phyloP scores from a whole-genome alignment of 345 rosid genomes.

The Anacardium occidentale region DNA sequence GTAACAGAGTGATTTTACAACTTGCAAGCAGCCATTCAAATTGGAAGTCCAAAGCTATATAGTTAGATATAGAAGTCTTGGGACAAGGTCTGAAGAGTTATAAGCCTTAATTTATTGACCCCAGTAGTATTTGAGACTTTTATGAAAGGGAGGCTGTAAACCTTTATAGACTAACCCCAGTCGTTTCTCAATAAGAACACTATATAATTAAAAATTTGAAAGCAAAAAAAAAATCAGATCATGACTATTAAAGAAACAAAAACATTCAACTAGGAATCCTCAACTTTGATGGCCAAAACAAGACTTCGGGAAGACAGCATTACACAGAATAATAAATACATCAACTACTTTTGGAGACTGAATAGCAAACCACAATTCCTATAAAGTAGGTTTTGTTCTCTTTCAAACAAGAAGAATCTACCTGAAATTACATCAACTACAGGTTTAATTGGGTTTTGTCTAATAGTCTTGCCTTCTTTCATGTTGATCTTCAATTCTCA shows the following conservation, averaged over 20 bases:
- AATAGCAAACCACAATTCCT: not conserved
- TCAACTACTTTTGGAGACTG: not conserved
- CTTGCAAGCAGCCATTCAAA: too few relatives aligned
- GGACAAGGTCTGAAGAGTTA: not conserved
- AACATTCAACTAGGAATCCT: not conserved
- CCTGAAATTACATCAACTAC: not conserved
- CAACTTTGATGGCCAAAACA: not conserved
- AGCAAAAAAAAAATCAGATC: not conserved
- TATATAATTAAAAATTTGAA: not conserved
- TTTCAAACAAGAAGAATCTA: not conserved
- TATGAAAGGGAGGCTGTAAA: not conserved
- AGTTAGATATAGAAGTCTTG: not conserved
- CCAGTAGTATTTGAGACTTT: not conserved
- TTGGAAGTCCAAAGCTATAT: not conserved
- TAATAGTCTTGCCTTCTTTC: too few relatives aligned
- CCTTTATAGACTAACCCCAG: not conserved
- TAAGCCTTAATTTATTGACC: not conserved
- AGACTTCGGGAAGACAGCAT: not conserved
- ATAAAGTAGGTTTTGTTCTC: not conserved
- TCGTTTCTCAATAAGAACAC: not conserved
- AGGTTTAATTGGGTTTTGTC: too few relatives aligned
- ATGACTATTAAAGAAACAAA: not conserved
- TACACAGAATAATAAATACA: not conserved
- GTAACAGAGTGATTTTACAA: too few relatives aligned
- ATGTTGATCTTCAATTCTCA: too few relatives aligned